These are phyloP conservation scores for Annulohypoxylon moriforme DNA, from an alignment of 495 filamentous ascomycete species.

Conservation along the genomic window DNA sequence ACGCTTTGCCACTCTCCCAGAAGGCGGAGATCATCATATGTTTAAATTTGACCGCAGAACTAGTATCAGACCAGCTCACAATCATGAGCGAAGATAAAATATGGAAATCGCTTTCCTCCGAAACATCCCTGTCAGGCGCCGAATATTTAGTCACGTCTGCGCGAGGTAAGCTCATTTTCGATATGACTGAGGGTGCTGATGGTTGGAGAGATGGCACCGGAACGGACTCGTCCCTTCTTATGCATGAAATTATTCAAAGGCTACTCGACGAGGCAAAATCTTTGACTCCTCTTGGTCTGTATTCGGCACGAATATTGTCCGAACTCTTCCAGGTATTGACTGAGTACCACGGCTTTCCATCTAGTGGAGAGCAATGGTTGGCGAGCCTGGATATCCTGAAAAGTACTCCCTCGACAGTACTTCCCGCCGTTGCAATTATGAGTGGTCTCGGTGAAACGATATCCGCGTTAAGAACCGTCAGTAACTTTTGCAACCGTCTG, in stretches of 20 bases:
- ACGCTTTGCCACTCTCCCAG: conserved; percentile 45
- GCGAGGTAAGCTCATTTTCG: conserved; percentile 64
- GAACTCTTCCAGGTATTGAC: conserved; percentile 54
- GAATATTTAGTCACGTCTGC: conserved; percentile 69
- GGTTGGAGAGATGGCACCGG: conserved; percentile 49
- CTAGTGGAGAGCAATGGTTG: conserved; percentile 58
- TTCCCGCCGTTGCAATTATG: conserved; percentile 64
- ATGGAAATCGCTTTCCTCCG: conserved; percentile 48
- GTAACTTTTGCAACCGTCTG: conserved; percentile 63
- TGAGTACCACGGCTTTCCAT: conserved; percentile 52
- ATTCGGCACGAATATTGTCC: conserved; percentile 61
- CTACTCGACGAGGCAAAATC: conserved; percentile 50
- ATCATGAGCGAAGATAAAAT: conserved; percentile 47
- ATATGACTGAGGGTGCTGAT: conserved; percentile 53
- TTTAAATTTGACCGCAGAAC: conserved; percentile 53
- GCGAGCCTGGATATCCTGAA: conserved; percentile 52
- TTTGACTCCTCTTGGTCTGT: conserved; percentile 55
- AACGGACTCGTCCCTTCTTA: conserved; percentile 41
- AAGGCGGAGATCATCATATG: conserved; percentile 56
- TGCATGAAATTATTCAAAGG: conserved; percentile 52
- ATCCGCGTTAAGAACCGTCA: conserved; percentile 54
- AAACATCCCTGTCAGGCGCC: conserved; percentile 68
- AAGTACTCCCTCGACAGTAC: conserved; percentile 54
- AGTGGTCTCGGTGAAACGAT: conserved; percentile 63
- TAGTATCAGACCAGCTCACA: conserved; percentile 60